phyloP scores from a whole-genome alignment of 2,329 filamentous ascomycete genomes.

The Exophiala mesophila region DNA sequence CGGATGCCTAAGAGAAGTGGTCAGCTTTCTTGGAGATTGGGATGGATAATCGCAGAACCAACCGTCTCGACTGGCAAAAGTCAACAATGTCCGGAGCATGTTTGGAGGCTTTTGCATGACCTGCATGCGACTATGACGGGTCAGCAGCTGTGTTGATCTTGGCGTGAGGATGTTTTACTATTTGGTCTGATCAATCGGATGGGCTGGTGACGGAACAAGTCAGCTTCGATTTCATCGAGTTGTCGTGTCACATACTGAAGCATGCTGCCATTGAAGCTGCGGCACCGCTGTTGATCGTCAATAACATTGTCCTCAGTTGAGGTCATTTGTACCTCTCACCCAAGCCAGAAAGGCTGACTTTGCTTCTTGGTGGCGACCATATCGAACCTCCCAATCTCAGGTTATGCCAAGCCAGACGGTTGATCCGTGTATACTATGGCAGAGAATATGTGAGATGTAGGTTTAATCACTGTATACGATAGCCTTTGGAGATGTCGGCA shows the following conservation, averaged over 20 bases:
- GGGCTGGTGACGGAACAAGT: slow-evolving; percentile 9
- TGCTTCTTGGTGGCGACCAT: slow-evolving; percentile 15
- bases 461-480: too few species aligned
- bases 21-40: not conserved
- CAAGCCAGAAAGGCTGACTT: slow-evolving; percentile 20
- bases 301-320: not conserved
- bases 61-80: slow-evolving; percentile 19
- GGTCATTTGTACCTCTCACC: slow-evolving; percentile 8
- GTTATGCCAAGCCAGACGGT: too few species aligned
- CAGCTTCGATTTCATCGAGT: not conserved
- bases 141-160: too few species aligned
- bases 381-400: too few species aligned
- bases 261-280: slow-evolving; percentile 19
- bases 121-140: slow-evolving; percentile 21
- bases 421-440: too few species aligned
- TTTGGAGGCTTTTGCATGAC: slow-evolving; percentile 16
- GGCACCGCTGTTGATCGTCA: slow-evolving; percentile 13
- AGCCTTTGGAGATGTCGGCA: too few species aligned
- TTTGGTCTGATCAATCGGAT: slow-evolving; percentile 21
- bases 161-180: slow-evolving; percentile 10
- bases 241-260: slow-evolving; percentile 12
- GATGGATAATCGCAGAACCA: too few species aligned
- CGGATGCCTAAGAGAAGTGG: slow-evolving; percentile 7
- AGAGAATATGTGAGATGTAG: too few species aligned
- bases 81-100: slow-evolving; percentile 16